Percentiles rank a stretch among this genome's conserved stretches.
Evolutionary conservation across 345 rosid species (phyloP).

Genomic region (Turritis glabra): DNA sequence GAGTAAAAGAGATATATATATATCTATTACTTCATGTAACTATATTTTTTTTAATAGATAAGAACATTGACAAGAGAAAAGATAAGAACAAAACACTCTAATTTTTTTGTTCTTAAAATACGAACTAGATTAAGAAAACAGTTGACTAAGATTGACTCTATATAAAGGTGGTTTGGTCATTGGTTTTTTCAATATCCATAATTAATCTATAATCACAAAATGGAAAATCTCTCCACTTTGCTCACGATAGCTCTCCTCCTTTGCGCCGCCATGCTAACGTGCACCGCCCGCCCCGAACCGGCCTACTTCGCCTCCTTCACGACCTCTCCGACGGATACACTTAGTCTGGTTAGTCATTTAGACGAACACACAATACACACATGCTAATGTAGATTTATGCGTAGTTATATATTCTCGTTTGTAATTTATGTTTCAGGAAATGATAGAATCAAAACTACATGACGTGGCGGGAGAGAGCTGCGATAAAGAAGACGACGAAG

Average conservation of each 20-base stretch:
- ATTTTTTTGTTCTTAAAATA: background rate
- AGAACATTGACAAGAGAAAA: conserved; percentile 11
- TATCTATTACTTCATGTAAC: background rate
- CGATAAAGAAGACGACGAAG: conserved; percentile 51
- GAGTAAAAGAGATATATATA: no score
- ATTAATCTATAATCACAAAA: background rate
- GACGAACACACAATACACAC: background rate
- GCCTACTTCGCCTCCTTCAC: conserved; percentile 29
- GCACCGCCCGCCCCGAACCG: conserved; percentile 29
- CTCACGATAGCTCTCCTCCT: conserved; percentile 27
- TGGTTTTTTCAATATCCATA: conserved; percentile 5
- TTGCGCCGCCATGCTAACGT: conserved; percentile 20
- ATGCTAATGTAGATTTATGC: background rate
- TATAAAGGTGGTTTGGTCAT: conserved; percentile 20
- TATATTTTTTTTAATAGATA: conserved; percentile 6
- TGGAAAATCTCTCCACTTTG: conserved; percentile 27
- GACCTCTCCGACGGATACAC: conserved; percentile 28
- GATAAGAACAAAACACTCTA: conserved; percentile 23
- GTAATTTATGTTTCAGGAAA: conserved; percentile 30
- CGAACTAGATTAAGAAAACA: background rate
- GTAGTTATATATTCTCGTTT: background rate
- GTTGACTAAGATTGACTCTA: conserved; percentile 28
- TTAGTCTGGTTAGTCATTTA: conserved; percentile 35
- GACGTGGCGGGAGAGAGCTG: conserved; percentile 46
- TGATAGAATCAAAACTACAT: conserved; percentile 38